A percentile compares a stretch with the other conserved stretches of the same genome.
Conservation (phyloP, 2,329 filamentous ascomycete species). For the Lachnellula arida region DNA sequence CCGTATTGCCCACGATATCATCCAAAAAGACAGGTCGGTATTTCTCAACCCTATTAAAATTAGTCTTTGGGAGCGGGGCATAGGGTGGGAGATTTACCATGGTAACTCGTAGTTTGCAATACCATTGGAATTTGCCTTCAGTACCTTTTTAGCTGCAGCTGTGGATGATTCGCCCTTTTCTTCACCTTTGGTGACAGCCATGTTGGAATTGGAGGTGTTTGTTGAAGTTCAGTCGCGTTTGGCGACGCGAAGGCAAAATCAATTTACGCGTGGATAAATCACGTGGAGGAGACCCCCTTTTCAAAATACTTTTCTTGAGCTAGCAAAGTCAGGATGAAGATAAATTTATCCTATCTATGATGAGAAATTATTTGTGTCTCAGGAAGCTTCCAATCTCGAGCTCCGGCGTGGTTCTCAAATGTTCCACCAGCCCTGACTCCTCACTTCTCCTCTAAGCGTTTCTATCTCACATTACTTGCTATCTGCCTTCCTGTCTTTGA, state of each 20-base stretch:
- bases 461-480: background rate
- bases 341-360: no score
- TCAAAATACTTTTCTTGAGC: background rate
- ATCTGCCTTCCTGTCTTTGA: background rate
- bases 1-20: slow-evolving; percentile 95
- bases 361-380: no score
- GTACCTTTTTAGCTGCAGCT: slow-evolving; percentile 52
- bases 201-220: slow-evolving; percentile 12
- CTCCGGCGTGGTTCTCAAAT: no score
- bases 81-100: slow-evolving; percentile 51
- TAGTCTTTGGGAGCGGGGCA: slow-evolving; percentile 18
- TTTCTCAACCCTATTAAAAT: slow-evolving; percentile 79
- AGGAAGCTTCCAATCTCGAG: no score
- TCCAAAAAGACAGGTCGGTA: slow-evolving; percentile 93
- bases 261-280: slow-evolving; percentile 6
- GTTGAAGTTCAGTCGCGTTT: slow-evolving; percentile 18
- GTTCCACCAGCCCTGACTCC: background rate
- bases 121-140: slow-evolving; percentile 47
- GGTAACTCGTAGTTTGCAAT: slow-evolving; percentile 67
- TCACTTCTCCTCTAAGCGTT: background rate
- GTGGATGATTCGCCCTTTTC: slow-evolving; percentile 55
- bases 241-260: slow-evolving; percentile 3
- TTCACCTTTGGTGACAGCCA: slow-evolving; percentile 27
- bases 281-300: background rate
- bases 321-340: background rate